Conservation (phyloP, 768 basidiomycete species). For the Russula sp. region DNA sequence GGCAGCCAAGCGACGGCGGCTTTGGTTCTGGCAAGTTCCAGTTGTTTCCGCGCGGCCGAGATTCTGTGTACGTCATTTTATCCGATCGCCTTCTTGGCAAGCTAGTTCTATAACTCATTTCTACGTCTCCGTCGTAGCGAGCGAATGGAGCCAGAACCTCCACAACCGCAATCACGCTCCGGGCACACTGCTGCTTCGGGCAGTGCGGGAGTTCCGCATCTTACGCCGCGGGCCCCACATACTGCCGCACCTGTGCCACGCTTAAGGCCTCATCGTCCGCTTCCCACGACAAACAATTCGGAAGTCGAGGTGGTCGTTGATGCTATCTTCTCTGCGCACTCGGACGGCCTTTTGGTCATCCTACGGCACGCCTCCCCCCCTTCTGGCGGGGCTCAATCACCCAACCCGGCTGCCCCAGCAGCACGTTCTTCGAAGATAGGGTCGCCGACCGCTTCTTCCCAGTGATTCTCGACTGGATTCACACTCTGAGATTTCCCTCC, state of each 20-base stretch:
- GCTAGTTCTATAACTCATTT: not conserved
- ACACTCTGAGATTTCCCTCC: too few relatives aligned
- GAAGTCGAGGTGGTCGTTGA: conserved; percentile 58
- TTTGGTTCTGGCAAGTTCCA: conserved; percentile 78
- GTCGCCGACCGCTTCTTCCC: not conserved
- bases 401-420: not conserved
- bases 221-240: not conserved
- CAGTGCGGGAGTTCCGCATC: not conserved
- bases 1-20: conserved; percentile 79
- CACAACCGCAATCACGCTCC: conserved; percentile 11
- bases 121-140: conserved; percentile 8
- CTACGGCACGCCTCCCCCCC: conserved; percentile 48
- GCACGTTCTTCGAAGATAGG: not conserved
- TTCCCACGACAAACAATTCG: not conserved
- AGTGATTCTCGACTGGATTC: not conserved
- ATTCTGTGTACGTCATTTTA: conserved; percentile 49
- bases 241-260: conserved; percentile 2
- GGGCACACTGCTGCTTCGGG: conserved; percentile 9
- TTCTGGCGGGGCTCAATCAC: conserved; percentile 1
- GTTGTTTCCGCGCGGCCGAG: conserved; percentile 55
- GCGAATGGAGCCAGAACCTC: conserved; percentile 22
- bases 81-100: not conserved
- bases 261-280: not conserved
- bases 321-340: conserved; percentile 82
- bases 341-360: conserved; percentile 80